A percentile compares a stretch with the other conserved stretches of the same genome.
These are phyloP conservation scores for Metschnikowia corniflorae DNA, from an alignment of 805 yeast genomes.

Conservation along the genomic window DNA sequence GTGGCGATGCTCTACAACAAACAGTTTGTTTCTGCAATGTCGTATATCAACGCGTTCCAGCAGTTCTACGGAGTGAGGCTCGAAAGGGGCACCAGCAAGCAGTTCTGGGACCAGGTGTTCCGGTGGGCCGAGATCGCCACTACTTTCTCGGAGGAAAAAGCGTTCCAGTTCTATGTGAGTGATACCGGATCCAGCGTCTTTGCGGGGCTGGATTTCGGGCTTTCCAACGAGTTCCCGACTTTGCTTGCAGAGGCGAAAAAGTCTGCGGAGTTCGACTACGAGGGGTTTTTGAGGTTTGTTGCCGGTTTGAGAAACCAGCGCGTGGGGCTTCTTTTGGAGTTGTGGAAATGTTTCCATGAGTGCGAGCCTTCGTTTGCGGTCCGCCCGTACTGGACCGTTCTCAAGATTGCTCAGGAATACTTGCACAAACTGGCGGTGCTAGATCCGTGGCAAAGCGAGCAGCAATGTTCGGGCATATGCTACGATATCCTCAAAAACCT, in stretches of 20 bases:
- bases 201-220: constrained; percentile 6
- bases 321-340: constrained; percentile 23
- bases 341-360: constrained; percentile 35
- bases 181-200: constrained; percentile 15
- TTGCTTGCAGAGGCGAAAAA: constrained; percentile 28
- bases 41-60: constrained; percentile 36
- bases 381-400: constrained; percentile 23
- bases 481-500: constrained; percentile 24
- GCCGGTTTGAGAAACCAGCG: constrained; percentile 26
- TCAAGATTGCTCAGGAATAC: constrained; percentile 24
- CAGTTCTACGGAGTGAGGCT: constrained; percentile 25
- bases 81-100: constrained; percentile 15
- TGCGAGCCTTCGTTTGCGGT: constrained; percentile 24
- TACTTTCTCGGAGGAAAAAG: constrained; percentile 24
- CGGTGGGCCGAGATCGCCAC: constrained; percentile 38
- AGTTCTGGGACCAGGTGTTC: constrained; percentile 37
- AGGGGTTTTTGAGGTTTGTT: constrained; percentile 29
- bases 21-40: constrained; percentile 30
- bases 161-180: constrained; percentile 26
- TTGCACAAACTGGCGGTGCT: constrained; percentile 2
- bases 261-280: constrained; percentile 37
- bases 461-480: constrained; percentile 11
- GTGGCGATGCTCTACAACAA: constrained; percentile 31
- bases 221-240: constrained; percentile 3
- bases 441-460: constrained; percentile 1